Evolutionary conservation across 2,329 filamentous ascomycete species (phyloP).

Genomic region (Aspergillus sp.): DNA sequence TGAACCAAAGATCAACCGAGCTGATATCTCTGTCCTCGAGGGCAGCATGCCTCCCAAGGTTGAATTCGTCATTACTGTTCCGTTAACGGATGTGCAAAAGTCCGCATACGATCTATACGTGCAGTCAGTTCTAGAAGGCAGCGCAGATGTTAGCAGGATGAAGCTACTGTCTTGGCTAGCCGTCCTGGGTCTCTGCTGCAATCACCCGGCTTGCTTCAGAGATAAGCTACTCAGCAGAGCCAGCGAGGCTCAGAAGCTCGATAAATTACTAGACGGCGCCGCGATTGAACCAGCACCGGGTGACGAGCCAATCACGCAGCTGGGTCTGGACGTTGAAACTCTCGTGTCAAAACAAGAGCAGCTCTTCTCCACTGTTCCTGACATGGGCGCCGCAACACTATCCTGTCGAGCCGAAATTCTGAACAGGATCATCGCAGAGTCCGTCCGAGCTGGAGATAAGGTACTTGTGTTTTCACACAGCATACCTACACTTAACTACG

Average conservation of each 20-base stretch:
- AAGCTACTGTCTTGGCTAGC: slow-evolving; percentile 58
- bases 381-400: slow-evolving; percentile 48
- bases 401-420: slow-evolving; percentile 72
- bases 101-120: slow-evolving; percentile 62
- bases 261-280: slow-evolving; percentile 15
- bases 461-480: slow-evolving; percentile 79
- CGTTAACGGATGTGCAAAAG: slow-evolving; percentile 66
- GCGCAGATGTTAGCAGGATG: slow-evolving; percentile 40
- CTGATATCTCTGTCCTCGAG: slow-evolving; percentile 67
- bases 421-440: slow-evolving; percentile 68
- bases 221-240: slow-evolving; percentile 50
- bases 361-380: slow-evolving; percentile 33
- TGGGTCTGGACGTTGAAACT: slow-evolving; percentile 35
- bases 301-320: slow-evolving; percentile 38
- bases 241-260: slow-evolving; percentile 22
- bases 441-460: slow-evolving; percentile 66
- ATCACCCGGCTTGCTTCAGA: slow-evolving; percentile 58
- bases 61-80: slow-evolving; percentile 78
- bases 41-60: slow-evolving; percentile 71
- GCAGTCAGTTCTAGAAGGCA: slow-evolving; percentile 36
- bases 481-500: slow-evolving; percentile 67
- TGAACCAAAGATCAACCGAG: slow-evolving; percentile 74
- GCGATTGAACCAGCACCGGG: slow-evolving; percentile 18
- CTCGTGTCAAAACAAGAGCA: slow-evolving; percentile 36
- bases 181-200: slow-evolving; percentile 57